Evolutionary conservation across 768 basidiomycete species (phyloP).

Genomic region (Mycena venus): DNA sequence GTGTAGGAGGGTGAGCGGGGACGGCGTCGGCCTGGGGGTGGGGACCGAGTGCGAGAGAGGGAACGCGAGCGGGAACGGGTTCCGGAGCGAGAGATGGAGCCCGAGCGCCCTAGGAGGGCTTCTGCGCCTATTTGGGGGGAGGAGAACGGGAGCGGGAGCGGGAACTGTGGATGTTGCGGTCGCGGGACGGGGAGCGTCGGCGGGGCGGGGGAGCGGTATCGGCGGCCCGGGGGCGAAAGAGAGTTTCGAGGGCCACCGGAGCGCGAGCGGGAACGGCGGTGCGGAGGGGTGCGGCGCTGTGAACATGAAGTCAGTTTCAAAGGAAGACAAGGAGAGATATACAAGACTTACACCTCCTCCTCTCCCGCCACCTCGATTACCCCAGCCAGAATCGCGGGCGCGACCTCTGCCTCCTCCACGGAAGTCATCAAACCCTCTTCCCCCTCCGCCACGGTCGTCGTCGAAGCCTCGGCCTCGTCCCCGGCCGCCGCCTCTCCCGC

Average conservation of each 20-base stretch:
- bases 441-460: slow-evolving; percentile 59
- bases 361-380: slow-evolving; percentile 63
- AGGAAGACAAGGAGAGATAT: neutral
- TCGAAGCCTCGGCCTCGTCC: slow-evolving; percentile 60
- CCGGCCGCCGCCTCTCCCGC: slow-evolving; percentile 73
- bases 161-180: slow-evolving; percentile 49
- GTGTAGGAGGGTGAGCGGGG: slow-evolving; percentile 58
- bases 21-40: slow-evolving; percentile 53
- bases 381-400: slow-evolving; percentile 76
- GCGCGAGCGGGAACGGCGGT: slow-evolving; percentile 56
- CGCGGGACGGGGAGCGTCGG: slow-evolving; percentile 55
- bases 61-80: slow-evolving; percentile 46
- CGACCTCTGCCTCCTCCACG: slow-evolving; percentile 50
- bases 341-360: slow-evolving; percentile 46
- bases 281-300: slow-evolving; percentile 63
- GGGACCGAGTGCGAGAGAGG: slow-evolving; percentile 39
- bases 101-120: no score
- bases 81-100: slow-evolving; percentile 37
- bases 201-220: slow-evolving; percentile 57
- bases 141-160: slow-evolving; percentile 52
- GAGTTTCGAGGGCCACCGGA: slow-evolving; percentile 23
- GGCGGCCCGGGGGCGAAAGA: slow-evolving; percentile 51
- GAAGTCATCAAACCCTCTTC: slow-evolving; percentile 59
- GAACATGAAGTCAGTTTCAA: neutral
- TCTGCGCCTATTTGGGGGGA: slow-evolving; percentile 41